Base-by-base conservation (phyloP, 352 stramenopile genomes). In the Globisporangium rhizosaccharum region DNA sequence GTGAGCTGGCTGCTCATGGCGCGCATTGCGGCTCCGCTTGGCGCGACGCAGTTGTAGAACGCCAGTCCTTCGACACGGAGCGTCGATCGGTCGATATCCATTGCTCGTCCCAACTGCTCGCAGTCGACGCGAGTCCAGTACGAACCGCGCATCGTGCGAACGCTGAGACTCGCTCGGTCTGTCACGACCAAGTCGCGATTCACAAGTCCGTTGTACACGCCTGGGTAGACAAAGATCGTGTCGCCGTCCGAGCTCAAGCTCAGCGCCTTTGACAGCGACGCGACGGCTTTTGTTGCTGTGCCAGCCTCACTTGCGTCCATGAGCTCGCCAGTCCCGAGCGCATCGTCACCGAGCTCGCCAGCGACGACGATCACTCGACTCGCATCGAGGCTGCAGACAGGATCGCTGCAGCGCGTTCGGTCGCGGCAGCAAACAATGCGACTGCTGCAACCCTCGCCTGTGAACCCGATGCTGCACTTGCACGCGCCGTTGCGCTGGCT, bases 391-490 rank as follows among this genome's bases (percentile, higher is more conserved):
- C 70, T 53, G 46, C 81, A 90, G 0, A 88, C 64, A 0, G 45
- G 5, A 30, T 88, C 57, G 20, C 63, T 53, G 20, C 81, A 90
- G 0, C 65, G 65, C 5, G 8, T 23, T 2, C 63, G 55, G 48
- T 88, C 67, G 0, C 57, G 59, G 36, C 81, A 90, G 48, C 81
- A 90, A 1, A 88, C 61, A 1, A 88, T 66, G n/a, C 69, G 69
- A 48, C 86, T 88, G 53, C 63, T 86, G 55, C 81, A 90, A 15
- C 59, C 75, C 70, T 90, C 81, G 0, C 81, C 76, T 4, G 73
- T 87, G 59, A 88, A 88, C 8, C 81, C 81, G n/a, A 87, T 73
- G 36, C 66, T 88, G 53, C 81, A 90, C 17, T 57, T 68, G 41
- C 81, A 90, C 2, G 25, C 61, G 6, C 78, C 78, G 37, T 69